These are phyloP conservation scores for Lepidium sativum DNA, from an alignment of 345 rosid species.

Conservation along the genomic window DNA sequence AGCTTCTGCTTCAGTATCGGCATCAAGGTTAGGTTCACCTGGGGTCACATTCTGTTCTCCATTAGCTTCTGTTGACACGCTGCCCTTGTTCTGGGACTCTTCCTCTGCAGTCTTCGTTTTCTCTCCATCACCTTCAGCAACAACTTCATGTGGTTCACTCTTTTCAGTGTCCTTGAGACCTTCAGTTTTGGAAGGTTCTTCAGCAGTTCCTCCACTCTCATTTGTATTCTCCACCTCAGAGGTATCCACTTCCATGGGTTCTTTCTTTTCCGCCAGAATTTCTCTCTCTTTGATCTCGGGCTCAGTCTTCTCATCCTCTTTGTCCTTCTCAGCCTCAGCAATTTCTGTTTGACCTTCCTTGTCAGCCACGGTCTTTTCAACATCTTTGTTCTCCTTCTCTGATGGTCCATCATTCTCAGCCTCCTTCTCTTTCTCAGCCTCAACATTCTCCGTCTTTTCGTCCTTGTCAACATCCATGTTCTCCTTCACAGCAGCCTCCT, in stretches of 20 bases:
- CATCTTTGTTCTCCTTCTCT: slow-evolving; percentile 1
- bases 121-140: slow-evolving; percentile 9
- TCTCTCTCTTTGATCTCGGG: slow-evolving; percentile 7
- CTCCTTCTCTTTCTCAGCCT: neutral
- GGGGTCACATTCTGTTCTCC: neutral
- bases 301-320: neutral
- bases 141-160: slow-evolving; percentile 12
- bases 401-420: neutral
- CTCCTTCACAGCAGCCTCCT: slow-evolving; percentile 14
- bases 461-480: slow-evolving; percentile 16
- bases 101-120: slow-evolving; percentile 12
- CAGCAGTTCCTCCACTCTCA: slow-evolving; percentile 6
- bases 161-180: slow-evolving; percentile 3
- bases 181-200: slow-evolving; percentile 10
- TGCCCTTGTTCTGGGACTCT: slow-evolving; percentile 1
- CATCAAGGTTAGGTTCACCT: neutral
- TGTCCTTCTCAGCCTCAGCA: neutral
- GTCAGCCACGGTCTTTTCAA: neutral
- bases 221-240: slow-evolving; percentile 9
- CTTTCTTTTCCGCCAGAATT: slow-evolving; percentile 4
- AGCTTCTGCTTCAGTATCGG: neutral
- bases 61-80: slow-evolving; percentile 1
- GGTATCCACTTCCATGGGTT: slow-evolving; percentile 1
- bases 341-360: neutral
- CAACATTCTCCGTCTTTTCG: neutral